phyloP scores from a whole-genome alignment of 2,329 filamentous ascomycete species.

The Gremmenia infestans region DNA sequence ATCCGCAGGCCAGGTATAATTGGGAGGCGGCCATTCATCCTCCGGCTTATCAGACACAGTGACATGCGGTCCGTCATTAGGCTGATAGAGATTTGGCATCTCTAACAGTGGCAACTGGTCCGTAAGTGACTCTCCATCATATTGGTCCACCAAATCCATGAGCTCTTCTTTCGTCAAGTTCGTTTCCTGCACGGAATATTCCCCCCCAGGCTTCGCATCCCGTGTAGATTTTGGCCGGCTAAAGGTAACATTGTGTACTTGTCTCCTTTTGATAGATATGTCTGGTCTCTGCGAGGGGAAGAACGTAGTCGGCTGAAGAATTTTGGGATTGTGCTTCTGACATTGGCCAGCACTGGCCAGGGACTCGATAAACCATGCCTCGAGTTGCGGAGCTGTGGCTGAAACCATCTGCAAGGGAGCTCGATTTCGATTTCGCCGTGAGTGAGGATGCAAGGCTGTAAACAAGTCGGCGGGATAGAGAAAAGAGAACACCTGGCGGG shows the following conservation, averaged over 20 bases:
- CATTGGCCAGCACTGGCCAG: conserved; percentile 28
- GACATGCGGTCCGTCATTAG: conserved; percentile 43
- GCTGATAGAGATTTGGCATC: conserved; percentile 49
- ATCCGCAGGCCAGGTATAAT: conserved; percentile 28
- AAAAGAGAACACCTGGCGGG: conserved; percentile 30
- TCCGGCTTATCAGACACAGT: conserved; percentile 46
- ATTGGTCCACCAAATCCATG: conserved; percentile 48
- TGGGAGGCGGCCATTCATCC: conserved; percentile 36
- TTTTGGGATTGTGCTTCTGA: conserved; percentile 21
- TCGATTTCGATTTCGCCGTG: not conserved
- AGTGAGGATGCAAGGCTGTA: conserved; percentile 5
- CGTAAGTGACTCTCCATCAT: conserved; percentile 43
- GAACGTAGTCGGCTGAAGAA: conserved; percentile 10
- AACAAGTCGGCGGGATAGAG: conserved; percentile 24
- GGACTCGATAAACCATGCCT: conserved; percentile 32
- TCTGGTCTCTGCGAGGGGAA: conserved; percentile 19
- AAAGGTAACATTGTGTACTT: conserved; percentile 3
- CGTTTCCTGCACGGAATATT: not conserved
- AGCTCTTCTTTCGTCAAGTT: conserved; percentile 39
- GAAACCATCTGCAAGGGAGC: conserved; percentile 8
- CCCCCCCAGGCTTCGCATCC: not conserved
- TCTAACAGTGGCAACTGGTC: conserved; percentile 48
- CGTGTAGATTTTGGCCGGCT: conserved; percentile 16
- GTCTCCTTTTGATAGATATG: conserved; percentile 4
- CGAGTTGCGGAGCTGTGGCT: conserved; percentile 17